phyloP scores from a whole-genome alignment of 2,329 filamentous ascomycete genomes.

The Scedosporium dehoogii region DNA sequence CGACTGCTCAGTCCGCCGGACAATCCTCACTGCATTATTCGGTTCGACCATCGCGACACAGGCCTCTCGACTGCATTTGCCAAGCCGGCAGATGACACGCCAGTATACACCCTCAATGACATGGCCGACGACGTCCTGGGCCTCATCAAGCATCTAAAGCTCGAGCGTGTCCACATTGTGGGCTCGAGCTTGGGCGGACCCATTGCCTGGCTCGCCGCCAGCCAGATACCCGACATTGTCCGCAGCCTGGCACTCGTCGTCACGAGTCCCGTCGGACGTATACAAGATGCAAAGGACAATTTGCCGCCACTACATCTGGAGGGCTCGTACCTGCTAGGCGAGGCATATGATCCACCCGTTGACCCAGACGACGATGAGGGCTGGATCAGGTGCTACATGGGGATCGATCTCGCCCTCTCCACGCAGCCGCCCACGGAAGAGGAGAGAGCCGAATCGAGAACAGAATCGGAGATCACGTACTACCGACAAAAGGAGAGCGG shows the following conservation, averaged over 20 bases:
- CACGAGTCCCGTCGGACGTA: conserved; percentile 13
- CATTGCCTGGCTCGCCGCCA: conserved; percentile 14
- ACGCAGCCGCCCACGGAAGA: conserved; percentile 9
- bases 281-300: conserved; percentile 11
- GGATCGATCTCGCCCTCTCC: conserved; percentile 8
- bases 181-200: conserved; percentile 18
- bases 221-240: conserved; percentile 10
- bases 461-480: conserved; percentile 11
- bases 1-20: conserved; percentile 11
- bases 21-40: background rate
- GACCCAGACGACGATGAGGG: conserved; percentile 11
- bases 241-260: conserved; percentile 16
- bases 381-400: conserved; percentile 11
- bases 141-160: conserved; percentile 15
- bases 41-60: too few relatives aligned
- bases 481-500: conserved; percentile 13
- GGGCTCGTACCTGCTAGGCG: conserved; percentile 2
- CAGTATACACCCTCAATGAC: conserved; percentile 15
- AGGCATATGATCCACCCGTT: conserved; percentile 5
- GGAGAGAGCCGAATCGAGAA: conserved; percentile 10
- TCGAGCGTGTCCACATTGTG: conserved; percentile 16
- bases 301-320: conserved; percentile 9
- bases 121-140: conserved; percentile 19
- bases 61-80: conserved; percentile 10
- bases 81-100: conserved; percentile 8